A percentile compares a stretch with the other conserved stretches of the same genome.
Conservation (phyloP, 2,329 filamentous ascomycete genomes). For the Ophiocordyceps camponoti-leonardi region DNA sequence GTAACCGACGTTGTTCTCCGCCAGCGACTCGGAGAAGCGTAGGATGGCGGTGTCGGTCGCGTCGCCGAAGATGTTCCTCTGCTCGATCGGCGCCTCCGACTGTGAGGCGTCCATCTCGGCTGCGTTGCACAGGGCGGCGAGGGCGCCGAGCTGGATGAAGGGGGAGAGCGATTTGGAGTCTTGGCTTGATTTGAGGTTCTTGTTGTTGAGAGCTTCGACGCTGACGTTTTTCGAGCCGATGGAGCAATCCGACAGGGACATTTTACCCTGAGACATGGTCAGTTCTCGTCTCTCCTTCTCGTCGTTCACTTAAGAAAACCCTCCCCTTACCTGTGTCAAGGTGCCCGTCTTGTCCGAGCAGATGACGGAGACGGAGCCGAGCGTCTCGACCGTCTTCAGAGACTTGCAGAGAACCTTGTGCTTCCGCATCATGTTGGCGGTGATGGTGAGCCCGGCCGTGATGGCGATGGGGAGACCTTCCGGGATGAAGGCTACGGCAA, state of each 20-base stretch:
- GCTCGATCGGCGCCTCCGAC: conserved; percentile 35
- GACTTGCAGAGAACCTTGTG: conserved; percentile 68
- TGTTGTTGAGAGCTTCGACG: conserved; percentile 31
- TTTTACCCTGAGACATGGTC: conserved; percentile 35
- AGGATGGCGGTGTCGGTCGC: conserved; percentile 62
- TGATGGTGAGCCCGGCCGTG: conserved; percentile 56
- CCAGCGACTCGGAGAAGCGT: conserved; percentile 48
- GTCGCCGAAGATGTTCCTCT: conserved; percentile 54
- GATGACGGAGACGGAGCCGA: conserved; percentile 55
- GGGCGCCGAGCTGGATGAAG: conserved; percentile 39
- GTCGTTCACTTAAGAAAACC: no score
- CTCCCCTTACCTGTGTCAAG: conserved; percentile 30
- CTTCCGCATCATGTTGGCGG: conserved; percentile 58
- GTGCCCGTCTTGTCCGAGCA: conserved; percentile 68
- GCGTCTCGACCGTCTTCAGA: conserved; percentile 60
- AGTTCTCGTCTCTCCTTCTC: neutral
- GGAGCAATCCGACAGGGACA: conserved; percentile 54
- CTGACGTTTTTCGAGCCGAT: conserved; percentile 34
- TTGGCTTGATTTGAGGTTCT: conserved; percentile 11
- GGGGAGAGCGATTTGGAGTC: conserved; percentile 17
- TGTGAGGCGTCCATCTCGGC: conserved; percentile 57
- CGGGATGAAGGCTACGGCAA: conserved; percentile 61
- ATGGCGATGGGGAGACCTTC: conserved; percentile 57
- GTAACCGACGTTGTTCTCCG: conserved; percentile 33
- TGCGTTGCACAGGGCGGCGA: conserved; percentile 55